Conservation (phyloP, 768 basidiomycete species). For the Lactarius tabidus region DNA sequence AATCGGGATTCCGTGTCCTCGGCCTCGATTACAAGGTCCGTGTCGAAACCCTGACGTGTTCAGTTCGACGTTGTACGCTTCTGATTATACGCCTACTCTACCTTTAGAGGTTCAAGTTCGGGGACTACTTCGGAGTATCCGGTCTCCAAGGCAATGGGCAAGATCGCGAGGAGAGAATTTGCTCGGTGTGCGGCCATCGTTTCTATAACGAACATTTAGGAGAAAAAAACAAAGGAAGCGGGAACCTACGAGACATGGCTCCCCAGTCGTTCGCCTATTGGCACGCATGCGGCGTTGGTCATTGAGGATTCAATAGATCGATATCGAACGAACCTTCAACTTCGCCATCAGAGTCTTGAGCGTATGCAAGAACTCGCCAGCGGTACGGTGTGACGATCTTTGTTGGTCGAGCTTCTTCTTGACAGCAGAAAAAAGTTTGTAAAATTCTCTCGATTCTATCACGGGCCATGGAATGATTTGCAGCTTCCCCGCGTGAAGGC, state of each 20-base stretch:
- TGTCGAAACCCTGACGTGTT: slow-evolving; percentile 46
- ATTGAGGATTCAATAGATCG: background rate
- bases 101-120: slow-evolving; percentile 49
- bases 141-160: slow-evolving; percentile 44
- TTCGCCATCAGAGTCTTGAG: slow-evolving; percentile 68
- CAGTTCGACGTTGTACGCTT: background rate
- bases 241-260: slow-evolving; percentile 50
- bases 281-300: background rate
- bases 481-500: slow-evolving; percentile 51
- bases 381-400: slow-evolving; percentile 45
- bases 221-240: background rate
- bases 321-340: slow-evolving; percentile 43
- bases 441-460: slow-evolving; percentile 59
- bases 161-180: slow-evolving; percentile 34
- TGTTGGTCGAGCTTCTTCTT: slow-evolving; percentile 49
- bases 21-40: slow-evolving; percentile 39
- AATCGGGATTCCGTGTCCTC: slow-evolving; percentile 39
- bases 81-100: slow-evolving; percentile 22
- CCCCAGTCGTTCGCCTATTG: slow-evolving; percentile 61
- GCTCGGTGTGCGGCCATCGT: slow-evolving; percentile 48
- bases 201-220: slow-evolving; percentile 33
- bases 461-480: slow-evolving; percentile 65
- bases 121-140: slow-evolving; percentile 45
- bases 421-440: slow-evolving; percentile 46
- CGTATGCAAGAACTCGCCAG: slow-evolving; percentile 51